These are phyloP conservation scores for Brettanomyces sp. DNA, from an alignment of 805 yeast genomes.

Conservation along the genomic window DNA sequence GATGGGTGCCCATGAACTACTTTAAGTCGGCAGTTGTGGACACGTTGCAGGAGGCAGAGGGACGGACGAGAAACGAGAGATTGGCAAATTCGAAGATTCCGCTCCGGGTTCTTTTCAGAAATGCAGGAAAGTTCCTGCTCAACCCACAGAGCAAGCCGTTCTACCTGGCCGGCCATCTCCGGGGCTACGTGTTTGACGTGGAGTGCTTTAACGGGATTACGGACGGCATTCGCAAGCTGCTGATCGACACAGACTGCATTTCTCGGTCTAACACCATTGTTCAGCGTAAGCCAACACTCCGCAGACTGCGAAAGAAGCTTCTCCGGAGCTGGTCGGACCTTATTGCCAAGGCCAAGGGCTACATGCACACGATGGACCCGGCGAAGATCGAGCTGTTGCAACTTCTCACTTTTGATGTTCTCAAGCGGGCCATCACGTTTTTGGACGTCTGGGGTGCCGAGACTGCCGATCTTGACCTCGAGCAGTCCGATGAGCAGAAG, in stretches of 20 bases:
- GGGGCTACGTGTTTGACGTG: conserved; percentile 44
- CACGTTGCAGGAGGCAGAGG: conserved; percentile 10
- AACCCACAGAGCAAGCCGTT: conserved; percentile 49
- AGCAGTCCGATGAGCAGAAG: conserved; percentile 11
- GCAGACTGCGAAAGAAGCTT: conserved; percentile 57
- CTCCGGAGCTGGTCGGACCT: conserved; percentile 76
- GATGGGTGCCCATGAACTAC: conserved; percentile 84
- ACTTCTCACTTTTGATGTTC: conserved; percentile 55
- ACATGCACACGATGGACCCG: conserved; percentile 50
- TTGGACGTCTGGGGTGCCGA: conserved; percentile 67
- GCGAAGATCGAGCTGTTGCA: conserved; percentile 55
- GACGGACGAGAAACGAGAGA: conserved; percentile 8
- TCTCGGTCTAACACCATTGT: conserved; percentile 68
- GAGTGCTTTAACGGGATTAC: conserved; percentile 54
- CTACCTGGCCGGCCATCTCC: conserved; percentile 23
- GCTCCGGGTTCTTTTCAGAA: conserved; percentile 43
- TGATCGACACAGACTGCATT: conserved; percentile 63
- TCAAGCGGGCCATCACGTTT: conserved; percentile 55
- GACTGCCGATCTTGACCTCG: conserved; percentile 32
- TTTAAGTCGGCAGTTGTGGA: conserved; percentile 35
- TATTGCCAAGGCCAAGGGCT: conserved; percentile 68
- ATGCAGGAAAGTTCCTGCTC: conserved; percentile 57
- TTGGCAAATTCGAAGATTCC: conserved; percentile 40
- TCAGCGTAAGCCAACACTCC: conserved; percentile 47
- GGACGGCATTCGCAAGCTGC: conserved; percentile 58